Conservation (phyloP, 257 asterid genomes). For the Nicotiana attenuata region DNA sequence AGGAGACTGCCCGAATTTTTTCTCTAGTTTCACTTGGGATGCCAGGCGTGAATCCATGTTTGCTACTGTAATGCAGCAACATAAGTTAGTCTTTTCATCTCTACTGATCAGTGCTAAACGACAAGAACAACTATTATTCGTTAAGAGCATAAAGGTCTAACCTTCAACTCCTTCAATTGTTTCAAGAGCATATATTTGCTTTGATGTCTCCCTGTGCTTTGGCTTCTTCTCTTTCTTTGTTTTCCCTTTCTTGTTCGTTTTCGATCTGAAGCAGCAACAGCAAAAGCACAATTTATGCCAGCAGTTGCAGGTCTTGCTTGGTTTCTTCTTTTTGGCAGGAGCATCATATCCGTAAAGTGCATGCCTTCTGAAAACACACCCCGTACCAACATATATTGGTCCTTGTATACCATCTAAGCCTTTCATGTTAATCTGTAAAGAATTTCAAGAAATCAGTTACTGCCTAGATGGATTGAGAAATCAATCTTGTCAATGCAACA, state of each 20-base stretch:
- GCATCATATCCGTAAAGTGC: slow-evolving; percentile 85
- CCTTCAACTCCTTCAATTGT: slow-evolving; percentile 79
- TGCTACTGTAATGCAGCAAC: slow-evolving; percentile 36
- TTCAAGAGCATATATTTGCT: slow-evolving; percentile 90
- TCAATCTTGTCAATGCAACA: neutral
- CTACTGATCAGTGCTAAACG: neutral
- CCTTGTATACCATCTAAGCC: slow-evolving; percentile 97
- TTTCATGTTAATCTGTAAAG: slow-evolving; percentile 83
- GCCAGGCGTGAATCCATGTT: slow-evolving; percentile 27
- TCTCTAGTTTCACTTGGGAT: slow-evolving; percentile 67
- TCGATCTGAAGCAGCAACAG: slow-evolving; percentile 45
- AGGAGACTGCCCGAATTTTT: slow-evolving; percentile 83
- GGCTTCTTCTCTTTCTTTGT: slow-evolving; percentile 52
- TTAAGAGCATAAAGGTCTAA: slow-evolving; percentile 11
- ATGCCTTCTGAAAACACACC: slow-evolving; percentile 87
- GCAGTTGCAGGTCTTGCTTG: slow-evolving; percentile 87
- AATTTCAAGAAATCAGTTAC: slow-evolving; percentile 17
- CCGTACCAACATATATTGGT: slow-evolving; percentile 91
- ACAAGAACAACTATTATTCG: neutral
- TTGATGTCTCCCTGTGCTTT: slow-evolving; percentile 76
- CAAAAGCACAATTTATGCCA: slow-evolving; percentile 80
- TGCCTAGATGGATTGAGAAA: neutral
- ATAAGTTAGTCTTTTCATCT: neutral
- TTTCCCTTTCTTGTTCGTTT: slow-evolving; percentile 52
- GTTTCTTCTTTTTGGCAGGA: slow-evolving; percentile 67